Evolutionary conservation across 352 stramenopile genomes (phyloP), one percentile per base, ranked within the genome.

Genomic region (Phytophthora nicotianae): DNA sequence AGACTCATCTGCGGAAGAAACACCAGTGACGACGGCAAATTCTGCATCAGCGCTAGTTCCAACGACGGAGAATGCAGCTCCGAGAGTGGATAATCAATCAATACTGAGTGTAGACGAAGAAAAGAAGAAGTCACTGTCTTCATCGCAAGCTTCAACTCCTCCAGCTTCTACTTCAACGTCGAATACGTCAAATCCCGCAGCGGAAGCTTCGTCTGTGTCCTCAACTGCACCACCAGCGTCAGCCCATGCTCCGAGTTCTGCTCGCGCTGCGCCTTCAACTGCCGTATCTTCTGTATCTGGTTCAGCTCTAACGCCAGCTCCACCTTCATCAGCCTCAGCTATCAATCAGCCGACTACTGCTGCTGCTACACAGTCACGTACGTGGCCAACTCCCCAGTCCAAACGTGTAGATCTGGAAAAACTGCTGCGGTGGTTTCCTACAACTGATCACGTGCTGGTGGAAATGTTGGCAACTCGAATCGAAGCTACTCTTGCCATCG

Each of bases 371-470:
- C 21, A 68, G 23, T 16, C 26, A 11, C 16, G 42, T 17, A 9
- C 58, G 21, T 46, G 4, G 4, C 16, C 45, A 5, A 50, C 38
- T 1, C 2, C 45, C 9, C 56, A 62, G n/a, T 23, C 29, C n/a
- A 68, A 64, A 24, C 32, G 21, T 27, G 42, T 54, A 17, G 50
- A 68, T 45, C 53, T 81, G 26, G 65, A 78, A 2, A 66, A 65
- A 43, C 33, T 81, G 24, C 43, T 75, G 32, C 56, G 49, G 6
- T 77, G 52, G 45, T 81, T 78, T 46, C 69, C 68, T 7, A 71
- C 72, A 33, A 58, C 51, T 14, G 65, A 81, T 37, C 33, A 11
- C 13, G 33, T 58, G 9, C 38, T 76, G 17, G 50, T 71, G 24
- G 55, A 65, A 13, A 67, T 66, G 59, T 37, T 84, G 11, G 59